phyloP scores from a whole-genome alignment of 106 monocot species.

The Triglochin maritima region DNA sequence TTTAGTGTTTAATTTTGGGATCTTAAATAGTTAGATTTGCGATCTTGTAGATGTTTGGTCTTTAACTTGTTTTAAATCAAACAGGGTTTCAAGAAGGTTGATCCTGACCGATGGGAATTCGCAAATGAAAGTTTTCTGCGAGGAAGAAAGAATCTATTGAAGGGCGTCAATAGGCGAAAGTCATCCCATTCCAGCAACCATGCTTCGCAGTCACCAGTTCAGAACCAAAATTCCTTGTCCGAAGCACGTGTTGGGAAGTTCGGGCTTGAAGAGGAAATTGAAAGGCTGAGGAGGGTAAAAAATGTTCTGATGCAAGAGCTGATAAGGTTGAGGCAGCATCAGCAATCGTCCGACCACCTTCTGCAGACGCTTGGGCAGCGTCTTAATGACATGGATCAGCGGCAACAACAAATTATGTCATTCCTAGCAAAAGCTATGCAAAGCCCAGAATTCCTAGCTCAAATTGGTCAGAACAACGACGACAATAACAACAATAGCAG shows the following conservation, averaged over 20 bases:
- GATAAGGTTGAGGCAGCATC: slow-evolving; percentile 41
- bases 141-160: slow-evolving; percentile 16
- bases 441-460: slow-evolving; percentile 24
- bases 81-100: slow-evolving; percentile 18
- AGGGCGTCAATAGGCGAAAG: slow-evolving; percentile 26
- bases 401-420: slow-evolving; percentile 46
- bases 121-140: slow-evolving; percentile 15
- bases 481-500: slow-evolving; percentile 15
- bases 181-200: slow-evolving; percentile 18
- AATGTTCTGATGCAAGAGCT: slow-evolving; percentile 52
- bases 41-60: not conserved
- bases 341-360: slow-evolving; percentile 31
- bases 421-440: slow-evolving; percentile 42
- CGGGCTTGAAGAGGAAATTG: slow-evolving; percentile 40
- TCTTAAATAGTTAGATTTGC: too few relatives aligned
- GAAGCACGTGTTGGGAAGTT: slow-evolving; percentile 38
- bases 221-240: slow-evolving; percentile 17
- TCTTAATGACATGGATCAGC: slow-evolving; percentile 45
- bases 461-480: slow-evolving; percentile 27
- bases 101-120: slow-evolving; percentile 17
- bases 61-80: not conserved
- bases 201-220: not conserved
- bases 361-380: slow-evolving; percentile 21
- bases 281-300: slow-evolving; percentile 49
- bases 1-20: too few relatives aligned